Conservation (phyloP, 805 yeast species). For the Wickerhamiella domercqiae region DNA sequence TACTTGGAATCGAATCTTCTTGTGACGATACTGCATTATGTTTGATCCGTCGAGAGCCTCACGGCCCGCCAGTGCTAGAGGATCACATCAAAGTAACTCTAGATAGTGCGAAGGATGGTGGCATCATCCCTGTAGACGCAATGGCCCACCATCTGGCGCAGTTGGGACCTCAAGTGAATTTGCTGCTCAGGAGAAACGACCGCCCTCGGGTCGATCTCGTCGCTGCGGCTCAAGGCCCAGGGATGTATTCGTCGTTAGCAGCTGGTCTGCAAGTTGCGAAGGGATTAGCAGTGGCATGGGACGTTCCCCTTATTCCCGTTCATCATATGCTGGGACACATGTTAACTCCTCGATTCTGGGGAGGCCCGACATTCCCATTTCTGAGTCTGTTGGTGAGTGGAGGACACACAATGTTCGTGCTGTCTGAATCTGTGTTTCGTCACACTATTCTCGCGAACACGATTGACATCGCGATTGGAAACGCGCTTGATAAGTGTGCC, state of each 20-base stretch:
- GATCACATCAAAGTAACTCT: slow-evolving; percentile 52
- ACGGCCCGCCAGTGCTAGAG: slow-evolving; percentile 33
- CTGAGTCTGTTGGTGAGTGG: slow-evolving; percentile 73
- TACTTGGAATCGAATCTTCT: slow-evolving; percentile 78
- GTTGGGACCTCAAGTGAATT: slow-evolving; percentile 37
- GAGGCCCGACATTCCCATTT: slow-evolving; percentile 58
- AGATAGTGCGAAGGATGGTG: slow-evolving; percentile 54
- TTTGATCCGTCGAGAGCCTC: slow-evolving; percentile 36
- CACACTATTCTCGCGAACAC: slow-evolving; percentile 68
- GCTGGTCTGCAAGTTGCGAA: slow-evolving; percentile 74
- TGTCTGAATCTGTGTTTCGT: slow-evolving; percentile 39
- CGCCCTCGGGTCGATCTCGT: slow-evolving; percentile 40
- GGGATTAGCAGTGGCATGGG: slow-evolving; percentile 69
- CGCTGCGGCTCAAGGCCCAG: slow-evolving; percentile 92
- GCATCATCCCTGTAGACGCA: slow-evolving; percentile 78
- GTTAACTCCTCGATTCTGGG: slow-evolving; percentile 44
- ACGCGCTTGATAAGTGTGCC: slow-evolving; percentile 85
- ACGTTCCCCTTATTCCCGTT: slow-evolving; percentile 68
- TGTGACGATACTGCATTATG: slow-evolving; percentile 95
- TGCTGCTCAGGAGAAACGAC: slow-evolving; percentile 26
- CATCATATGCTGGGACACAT: slow-evolving; percentile 96
- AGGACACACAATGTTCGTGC: slow-evolving; percentile 84
- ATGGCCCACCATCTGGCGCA: slow-evolving; percentile 56
- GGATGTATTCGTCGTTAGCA: slow-evolving; percentile 79
- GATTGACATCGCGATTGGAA: slow-evolving; percentile 83